Percentiles rank a stretch among this genome's conserved stretches.
phyloP scores from a whole-genome alignment of 73 alveolate species.

The Durusdinium trenchii region DNA sequence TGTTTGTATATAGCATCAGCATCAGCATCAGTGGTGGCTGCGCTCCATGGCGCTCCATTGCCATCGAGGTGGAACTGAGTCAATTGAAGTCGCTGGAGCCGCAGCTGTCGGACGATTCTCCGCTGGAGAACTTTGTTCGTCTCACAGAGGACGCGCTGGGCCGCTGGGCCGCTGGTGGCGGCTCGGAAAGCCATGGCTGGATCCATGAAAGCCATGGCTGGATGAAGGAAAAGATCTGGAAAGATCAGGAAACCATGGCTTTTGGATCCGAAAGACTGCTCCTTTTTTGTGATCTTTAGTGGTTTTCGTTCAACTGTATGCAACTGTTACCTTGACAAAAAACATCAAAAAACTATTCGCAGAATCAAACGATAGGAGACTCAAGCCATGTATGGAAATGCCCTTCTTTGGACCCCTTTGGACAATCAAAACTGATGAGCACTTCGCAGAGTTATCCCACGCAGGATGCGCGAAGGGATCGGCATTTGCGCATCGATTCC shows the following conservation, averaged over 20 bases:
- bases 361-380: neutral
- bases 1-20: neutral
- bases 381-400: neutral
- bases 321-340: no score
- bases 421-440: neutral
- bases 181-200: neutral
- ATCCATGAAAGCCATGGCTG: neutral
- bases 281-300: no score
- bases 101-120: constrained; percentile 64
- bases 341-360: neutral
- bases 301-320: neutral
- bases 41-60: no score
- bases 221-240: neutral
- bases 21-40: neutral
- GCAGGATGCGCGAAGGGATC: constrained; percentile 80
- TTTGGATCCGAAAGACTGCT: no score
- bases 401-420: neutral
- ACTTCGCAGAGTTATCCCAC: neutral
- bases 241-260: neutral
- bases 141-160: constrained; percentile 54
- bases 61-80: constrained; percentile 26
- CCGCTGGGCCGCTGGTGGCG: neutral
- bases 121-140: constrained; percentile 61
- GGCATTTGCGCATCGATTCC: constrained; percentile 52
- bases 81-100: neutral